Evolutionary conservation across 2,329 filamentous ascomycete genomes (phyloP).

Genomic region (Aspergillus chevalieri): DNA sequence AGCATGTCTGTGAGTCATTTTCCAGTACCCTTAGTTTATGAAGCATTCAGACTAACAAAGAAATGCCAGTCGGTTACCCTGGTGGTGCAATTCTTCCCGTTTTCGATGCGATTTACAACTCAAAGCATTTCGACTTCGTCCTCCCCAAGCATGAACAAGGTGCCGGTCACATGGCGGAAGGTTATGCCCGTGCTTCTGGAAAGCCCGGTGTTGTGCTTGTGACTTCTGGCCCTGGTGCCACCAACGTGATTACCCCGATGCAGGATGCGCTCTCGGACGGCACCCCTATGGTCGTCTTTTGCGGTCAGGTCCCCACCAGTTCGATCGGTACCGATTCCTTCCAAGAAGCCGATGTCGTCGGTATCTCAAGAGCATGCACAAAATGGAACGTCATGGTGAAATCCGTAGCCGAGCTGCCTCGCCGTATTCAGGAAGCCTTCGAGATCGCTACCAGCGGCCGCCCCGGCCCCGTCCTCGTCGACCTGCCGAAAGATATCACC

Average conservation of each 20-base stretch:
- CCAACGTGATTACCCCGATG: conserved; percentile 93
- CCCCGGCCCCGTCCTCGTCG: conserved; percentile 89
- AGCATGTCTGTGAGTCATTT: conserved; percentile 76
- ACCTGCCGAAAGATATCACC: conserved; percentile 94
- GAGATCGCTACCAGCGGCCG: conserved; percentile 94
- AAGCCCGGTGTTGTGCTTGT: conserved; percentile 94
- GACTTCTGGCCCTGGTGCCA: conserved; percentile 92
- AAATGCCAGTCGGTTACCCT: conserved; percentile 67
- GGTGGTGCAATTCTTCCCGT: conserved; percentile 95
- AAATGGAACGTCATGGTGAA: conserved; percentile 99
- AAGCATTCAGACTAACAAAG: conserved; percentile 2
- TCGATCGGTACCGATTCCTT: conserved; percentile 94
- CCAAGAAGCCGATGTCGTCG: conserved; percentile 91
- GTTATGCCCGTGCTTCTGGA: conserved; percentile 88
- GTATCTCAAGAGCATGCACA: conserved; percentile 89
- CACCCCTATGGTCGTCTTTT: conserved; percentile 92
- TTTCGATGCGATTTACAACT: conserved; percentile 98
- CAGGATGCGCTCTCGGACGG: conserved; percentile 94
- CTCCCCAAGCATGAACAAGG: conserved; percentile 95
- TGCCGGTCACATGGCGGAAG: conserved; percentile 97
- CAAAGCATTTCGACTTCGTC: conserved; percentile 91
- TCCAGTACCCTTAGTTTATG: background rate
- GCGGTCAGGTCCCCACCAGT: conserved; percentile 81
- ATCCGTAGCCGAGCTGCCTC: conserved; percentile 84
- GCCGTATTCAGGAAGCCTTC: conserved; percentile 94